Evolutionary conservation across 2,329 filamentous ascomycete species (phyloP).

Genomic region (Xenoacremonium recifei): DNA sequence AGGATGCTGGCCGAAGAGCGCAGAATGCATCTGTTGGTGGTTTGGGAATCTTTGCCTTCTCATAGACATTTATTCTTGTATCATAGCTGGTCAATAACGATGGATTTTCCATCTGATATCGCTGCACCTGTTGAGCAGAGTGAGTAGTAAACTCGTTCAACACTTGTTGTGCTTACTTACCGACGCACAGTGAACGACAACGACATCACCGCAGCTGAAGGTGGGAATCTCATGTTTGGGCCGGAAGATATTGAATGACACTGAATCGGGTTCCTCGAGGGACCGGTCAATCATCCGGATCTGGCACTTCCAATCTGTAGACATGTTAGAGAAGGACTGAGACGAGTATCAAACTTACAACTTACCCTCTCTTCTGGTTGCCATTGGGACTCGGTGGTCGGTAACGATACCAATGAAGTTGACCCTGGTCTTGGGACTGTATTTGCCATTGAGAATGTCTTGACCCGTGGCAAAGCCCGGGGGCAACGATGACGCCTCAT

Average conservation of each 20-base stretch:
- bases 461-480: constrained; percentile 30
- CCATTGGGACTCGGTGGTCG: constrained; percentile 56
- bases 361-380: constrained; percentile 52
- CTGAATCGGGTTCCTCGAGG: constrained; percentile 39
- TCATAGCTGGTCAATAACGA: constrained; percentile 44
- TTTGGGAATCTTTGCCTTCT: constrained; percentile 26
- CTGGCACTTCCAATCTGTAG: constrained; percentile 58
- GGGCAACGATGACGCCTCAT: constrained; percentile 14
- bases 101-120: constrained; percentile 22
- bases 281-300: constrained; percentile 62
- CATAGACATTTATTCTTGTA: constrained; percentile 47
- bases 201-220: constrained; percentile 38
- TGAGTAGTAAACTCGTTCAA: constrained; percentile 10
- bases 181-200: constrained; percentile 51
- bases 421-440: constrained; percentile 33
- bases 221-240: constrained; percentile 47
- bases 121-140: constrained; percentile 39
- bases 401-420: constrained; percentile 70
- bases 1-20: constrained; percentile 23
- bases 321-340: background rate
- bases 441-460: constrained; percentile 42
- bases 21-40: constrained; percentile 35
- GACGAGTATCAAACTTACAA: background rate
- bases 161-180: background rate
- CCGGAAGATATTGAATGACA: constrained; percentile 62